A percentile compares a stretch with the other conserved stretches of the same genome.
These are phyloP conservation scores for Colletotrichum graminicola DNA, from an alignment of 2,329 filamentous ascomycete genomes.

Conservation along the genomic window DNA sequence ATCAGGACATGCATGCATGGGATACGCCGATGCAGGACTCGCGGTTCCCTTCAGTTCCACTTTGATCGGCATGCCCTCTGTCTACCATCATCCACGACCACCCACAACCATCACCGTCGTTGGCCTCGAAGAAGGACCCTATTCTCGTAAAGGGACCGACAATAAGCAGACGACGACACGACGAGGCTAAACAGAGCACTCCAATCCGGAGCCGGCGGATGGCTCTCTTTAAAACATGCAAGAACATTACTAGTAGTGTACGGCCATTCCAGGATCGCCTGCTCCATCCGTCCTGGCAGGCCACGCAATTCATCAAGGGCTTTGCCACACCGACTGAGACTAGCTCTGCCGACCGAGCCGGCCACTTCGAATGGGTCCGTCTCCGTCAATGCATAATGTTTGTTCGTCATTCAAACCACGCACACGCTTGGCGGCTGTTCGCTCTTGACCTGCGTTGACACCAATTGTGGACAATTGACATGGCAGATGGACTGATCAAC, in stretches of 20 bases:
- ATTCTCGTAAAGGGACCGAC: neutral
- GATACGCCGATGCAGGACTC: slow-evolving; percentile 33
- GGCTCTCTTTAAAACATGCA: neutral
- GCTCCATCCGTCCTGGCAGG: slow-evolving; percentile 4
- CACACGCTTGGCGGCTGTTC: slow-evolving; percentile 15
- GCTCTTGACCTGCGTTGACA: slow-evolving; percentile 9
- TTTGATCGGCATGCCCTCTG: slow-evolving; percentile 10
- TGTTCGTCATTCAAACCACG: slow-evolving; percentile 22
- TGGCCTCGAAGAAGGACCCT: neutral
- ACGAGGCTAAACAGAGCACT: neutral
- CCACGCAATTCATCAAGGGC: slow-evolving; percentile 17
- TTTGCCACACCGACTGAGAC: slow-evolving; percentile 31
- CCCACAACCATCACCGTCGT: neutral
- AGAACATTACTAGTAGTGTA: slow-evolving; percentile 1
- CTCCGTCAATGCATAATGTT: slow-evolving; percentile 38
- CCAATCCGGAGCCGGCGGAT: neutral
- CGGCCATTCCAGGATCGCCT: slow-evolving; percentile 3
- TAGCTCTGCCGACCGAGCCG: slow-evolving; percentile 34
- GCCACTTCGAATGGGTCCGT: slow-evolving; percentile 18
- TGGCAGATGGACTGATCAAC: neutral
- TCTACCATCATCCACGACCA: neutral
- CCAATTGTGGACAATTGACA: neutral
- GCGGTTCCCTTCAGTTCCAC: slow-evolving; percentile 13
- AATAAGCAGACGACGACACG: neutral
- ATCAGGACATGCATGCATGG: neutral